Conservation (phyloP, 768 basidiomycete species). For the Russula vinacea region DNA sequence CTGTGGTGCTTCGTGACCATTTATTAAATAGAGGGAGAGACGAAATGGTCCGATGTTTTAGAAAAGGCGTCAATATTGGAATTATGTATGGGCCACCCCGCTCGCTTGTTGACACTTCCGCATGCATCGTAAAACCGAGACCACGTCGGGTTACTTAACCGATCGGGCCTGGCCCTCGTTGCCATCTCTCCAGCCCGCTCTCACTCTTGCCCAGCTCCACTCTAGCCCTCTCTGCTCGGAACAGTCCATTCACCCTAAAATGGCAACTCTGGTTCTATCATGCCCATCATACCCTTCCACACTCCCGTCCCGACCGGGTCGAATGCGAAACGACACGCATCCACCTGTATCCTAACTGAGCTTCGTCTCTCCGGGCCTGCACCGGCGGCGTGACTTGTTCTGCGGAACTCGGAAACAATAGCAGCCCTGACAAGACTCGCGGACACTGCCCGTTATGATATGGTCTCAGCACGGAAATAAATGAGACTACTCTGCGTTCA, state of each 20-base stretch:
- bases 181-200: too few species aligned
- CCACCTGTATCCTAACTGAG: background rate
- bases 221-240: background rate
- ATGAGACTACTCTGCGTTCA: background rate
- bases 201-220: background rate
- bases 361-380: background rate
- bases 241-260: background rate
- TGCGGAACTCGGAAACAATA: background rate
- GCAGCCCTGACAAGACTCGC: constrained; percentile 8
- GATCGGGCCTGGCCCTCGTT: background rate
- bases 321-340: constrained; percentile 10
- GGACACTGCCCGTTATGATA: background rate
- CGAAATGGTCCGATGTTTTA: constrained; percentile 31
- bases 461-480: background rate
- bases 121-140: constrained; percentile 18
- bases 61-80: constrained; percentile 16
- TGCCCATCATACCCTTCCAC: background rate
- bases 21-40: constrained; percentile 20
- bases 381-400: background rate
- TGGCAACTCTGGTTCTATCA: background rate
- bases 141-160: constrained; percentile 19
- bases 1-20: background rate
- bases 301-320: constrained; percentile 25
- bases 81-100: background rate
- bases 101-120: background rate